A percentile compares a stretch with the other conserved stretches of the same genome.
Evolutionary conservation across 495 filamentous ascomycete species (phyloP).

Genomic region (Hamigera avellanea): DNA sequence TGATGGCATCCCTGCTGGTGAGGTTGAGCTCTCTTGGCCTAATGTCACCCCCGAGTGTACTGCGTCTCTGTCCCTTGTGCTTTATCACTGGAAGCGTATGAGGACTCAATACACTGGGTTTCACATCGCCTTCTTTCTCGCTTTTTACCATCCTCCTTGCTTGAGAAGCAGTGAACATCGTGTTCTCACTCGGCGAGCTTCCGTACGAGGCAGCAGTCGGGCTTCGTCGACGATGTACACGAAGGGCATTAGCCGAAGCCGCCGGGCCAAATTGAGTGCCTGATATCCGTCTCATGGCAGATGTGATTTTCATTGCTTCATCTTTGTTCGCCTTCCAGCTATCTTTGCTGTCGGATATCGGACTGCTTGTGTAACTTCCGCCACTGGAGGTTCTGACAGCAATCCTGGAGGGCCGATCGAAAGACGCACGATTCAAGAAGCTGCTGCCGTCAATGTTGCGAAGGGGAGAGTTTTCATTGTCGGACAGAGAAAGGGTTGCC

Average conservation of each 20-base stretch:
- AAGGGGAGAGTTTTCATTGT: constrained; percentile 54
- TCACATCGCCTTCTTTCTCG: constrained; percentile 44
- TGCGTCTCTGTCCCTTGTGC: constrained; percentile 35
- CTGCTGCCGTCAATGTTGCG: constrained; percentile 52
- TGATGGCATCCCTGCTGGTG: constrained; percentile 30
- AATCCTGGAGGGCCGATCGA: constrained; percentile 36
- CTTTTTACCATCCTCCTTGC: constrained; percentile 60
- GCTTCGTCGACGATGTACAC: constrained; percentile 49
- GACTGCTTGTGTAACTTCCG: constrained; percentile 33
- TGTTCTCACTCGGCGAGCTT: constrained; percentile 45
- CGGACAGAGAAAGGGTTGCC: constrained; percentile 44
- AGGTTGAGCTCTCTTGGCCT: constrained; percentile 33
- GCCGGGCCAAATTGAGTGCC: constrained; percentile 18
- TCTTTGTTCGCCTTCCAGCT: constrained; percentile 40
- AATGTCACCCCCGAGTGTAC: constrained; percentile 38
- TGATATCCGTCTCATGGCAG: constrained; percentile 49
- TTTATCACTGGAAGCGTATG: constrained; percentile 57
- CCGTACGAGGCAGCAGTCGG: constrained; percentile 42
- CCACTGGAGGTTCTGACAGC: constrained; percentile 36
- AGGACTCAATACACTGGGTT: constrained; percentile 51
- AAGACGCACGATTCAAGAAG: constrained; percentile 42
- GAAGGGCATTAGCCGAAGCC: constrained; percentile 23
- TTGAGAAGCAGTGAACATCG: constrained; percentile 57
- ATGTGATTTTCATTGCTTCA: constrained; percentile 48
- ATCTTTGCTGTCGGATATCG: constrained; percentile 27